phyloP scores from a whole-genome alignment of 2,329 filamentous ascomycete species.

The Sclerotinia minor region DNA sequence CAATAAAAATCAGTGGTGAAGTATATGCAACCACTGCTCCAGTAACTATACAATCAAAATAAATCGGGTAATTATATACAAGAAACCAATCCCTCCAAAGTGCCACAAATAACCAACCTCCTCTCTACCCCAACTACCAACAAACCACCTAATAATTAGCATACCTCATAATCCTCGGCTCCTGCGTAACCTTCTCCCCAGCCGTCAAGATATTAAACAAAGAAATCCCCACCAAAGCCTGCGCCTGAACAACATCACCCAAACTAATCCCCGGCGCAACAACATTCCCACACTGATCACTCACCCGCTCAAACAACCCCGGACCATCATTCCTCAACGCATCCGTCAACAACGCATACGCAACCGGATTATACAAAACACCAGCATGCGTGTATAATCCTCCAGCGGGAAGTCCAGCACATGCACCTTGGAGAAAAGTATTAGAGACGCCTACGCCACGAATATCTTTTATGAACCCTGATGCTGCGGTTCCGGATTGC shows the following conservation, averaged over 20 bases:
- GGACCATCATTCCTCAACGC: slow-evolving; percentile 8
- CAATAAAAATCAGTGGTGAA: not conserved
- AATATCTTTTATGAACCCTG: slow-evolving; percentile 46
- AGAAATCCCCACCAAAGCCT: not conserved
- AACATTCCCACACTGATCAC: slow-evolving; percentile 1
- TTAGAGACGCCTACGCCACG: slow-evolving; percentile 13
- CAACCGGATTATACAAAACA: slow-evolving; percentile 14
- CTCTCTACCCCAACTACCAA: not conserved
- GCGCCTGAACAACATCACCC: slow-evolving; percentile 14
- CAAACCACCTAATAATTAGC: not conserved
- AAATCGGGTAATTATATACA: not conserved
- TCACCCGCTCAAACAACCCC: slow-evolving; percentile 6
- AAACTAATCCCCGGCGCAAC: slow-evolving; percentile 10
- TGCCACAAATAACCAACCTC: not conserved
- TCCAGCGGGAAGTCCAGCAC: slow-evolving; percentile 8
- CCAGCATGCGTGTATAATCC: slow-evolving; percentile 9
- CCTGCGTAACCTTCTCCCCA: not conserved
- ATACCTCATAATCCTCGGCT: slow-evolving; percentile 13
- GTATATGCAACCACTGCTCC: not conserved
- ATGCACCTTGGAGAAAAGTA: slow-evolving; percentile 19
- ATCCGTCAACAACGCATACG: slow-evolving; percentile 18
- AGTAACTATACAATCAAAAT: too few relatives aligned
- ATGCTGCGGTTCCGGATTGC: slow-evolving; percentile 49
- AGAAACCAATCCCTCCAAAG: not conserved
- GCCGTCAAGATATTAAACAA: not conserved